Evolutionary conservation across 176 grass and related monocot species (phyloP), one percentile per base, ranked within the genome.

Genomic region (Carex littledalei): DNA sequence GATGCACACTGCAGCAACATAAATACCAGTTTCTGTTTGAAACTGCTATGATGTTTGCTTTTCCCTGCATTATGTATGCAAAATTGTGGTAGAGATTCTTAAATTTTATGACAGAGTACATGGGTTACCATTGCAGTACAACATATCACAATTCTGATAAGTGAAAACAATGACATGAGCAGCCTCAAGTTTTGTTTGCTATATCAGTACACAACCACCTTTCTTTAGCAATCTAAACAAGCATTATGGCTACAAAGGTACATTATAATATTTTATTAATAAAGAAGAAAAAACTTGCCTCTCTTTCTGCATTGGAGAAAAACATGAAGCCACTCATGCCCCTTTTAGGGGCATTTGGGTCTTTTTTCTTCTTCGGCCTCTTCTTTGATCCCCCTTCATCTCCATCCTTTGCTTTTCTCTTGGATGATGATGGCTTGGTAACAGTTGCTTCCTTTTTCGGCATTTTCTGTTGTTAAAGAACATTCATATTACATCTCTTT

Each of bases 301-400:
- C 88, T 95, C 95, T 86, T 87, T 98, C 95, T 29, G 93, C 88
- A 89, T 94, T 98, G 75, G 93, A 95, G 75, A 95, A 98, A 81
- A 95, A 98, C 95, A 99, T 99, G 41, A 99, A 99, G 8, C 90
- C 91, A 77, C 87, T 87, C 87, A 95, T 99, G 53, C 93, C 90
- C 81, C 96, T 91, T 91, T 99, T 99, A 65, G 96, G 96, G 63
- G 96, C 96, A 50, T 95, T 95, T 60, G 93, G 96, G 85, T 99
- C 96, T 62, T 95, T 99, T 85, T 99, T 99, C 93, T 93, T 99
- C 91, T 95, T 94, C 26, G 74, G 64, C 32, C 85, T 94, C 86
- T 99, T 99, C 85, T 99, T 91, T 80, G 87, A 85, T 84, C 87
- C 88, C 84, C 92, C 91, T 35, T 92, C 93, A 78, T 92, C 93